These are phyloP conservation scores for Lactarius trivialis DNA, from an alignment of 768 basidiomycete genomes.

Conservation along the genomic window DNA sequence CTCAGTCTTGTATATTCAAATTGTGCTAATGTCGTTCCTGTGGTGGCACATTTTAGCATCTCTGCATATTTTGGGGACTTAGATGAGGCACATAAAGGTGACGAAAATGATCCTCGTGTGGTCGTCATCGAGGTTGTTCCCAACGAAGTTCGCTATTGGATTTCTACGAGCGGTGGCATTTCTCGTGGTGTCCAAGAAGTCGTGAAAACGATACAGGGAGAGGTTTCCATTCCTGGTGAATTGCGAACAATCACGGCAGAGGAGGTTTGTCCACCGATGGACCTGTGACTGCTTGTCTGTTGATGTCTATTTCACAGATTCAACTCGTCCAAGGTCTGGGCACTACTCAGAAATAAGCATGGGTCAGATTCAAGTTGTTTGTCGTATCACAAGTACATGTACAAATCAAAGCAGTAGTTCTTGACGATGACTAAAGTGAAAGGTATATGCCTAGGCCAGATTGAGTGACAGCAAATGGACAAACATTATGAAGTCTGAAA, in stretches of 20 bases:
- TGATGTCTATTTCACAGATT: constrained; percentile 11
- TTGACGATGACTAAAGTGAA: neutral
- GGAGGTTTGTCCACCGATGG: constrained; percentile 45
- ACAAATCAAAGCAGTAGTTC: neutral
- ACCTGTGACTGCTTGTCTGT: neutral
- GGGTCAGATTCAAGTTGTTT: neutral
- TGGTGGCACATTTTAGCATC: constrained; percentile 45
- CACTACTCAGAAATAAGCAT: constrained; percentile 1
- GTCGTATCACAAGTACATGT: neutral
- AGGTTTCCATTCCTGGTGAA: constrained; percentile 64
- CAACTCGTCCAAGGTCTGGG: constrained; percentile 10
- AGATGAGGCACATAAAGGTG: constrained; percentile 77
- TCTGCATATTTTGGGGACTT: constrained; percentile 83
- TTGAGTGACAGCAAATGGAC: neutral
- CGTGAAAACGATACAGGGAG: constrained; percentile 53
- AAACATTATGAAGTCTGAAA: no score
- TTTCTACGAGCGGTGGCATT: constrained; percentile 53
- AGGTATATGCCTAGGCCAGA: neutral
- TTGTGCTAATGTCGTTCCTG: neutral
- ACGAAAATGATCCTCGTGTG: constrained; percentile 71
- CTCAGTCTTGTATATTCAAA: neutral
- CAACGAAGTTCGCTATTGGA: constrained; percentile 77
- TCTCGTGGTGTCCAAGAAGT: constrained; percentile 57
- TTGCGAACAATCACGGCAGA: constrained; percentile 63
- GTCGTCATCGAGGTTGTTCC: constrained; percentile 74